Evolutionary conservation across 1,139 yeast species (phyloP).

Genomic region (Kodamaea ohmeri): DNA sequence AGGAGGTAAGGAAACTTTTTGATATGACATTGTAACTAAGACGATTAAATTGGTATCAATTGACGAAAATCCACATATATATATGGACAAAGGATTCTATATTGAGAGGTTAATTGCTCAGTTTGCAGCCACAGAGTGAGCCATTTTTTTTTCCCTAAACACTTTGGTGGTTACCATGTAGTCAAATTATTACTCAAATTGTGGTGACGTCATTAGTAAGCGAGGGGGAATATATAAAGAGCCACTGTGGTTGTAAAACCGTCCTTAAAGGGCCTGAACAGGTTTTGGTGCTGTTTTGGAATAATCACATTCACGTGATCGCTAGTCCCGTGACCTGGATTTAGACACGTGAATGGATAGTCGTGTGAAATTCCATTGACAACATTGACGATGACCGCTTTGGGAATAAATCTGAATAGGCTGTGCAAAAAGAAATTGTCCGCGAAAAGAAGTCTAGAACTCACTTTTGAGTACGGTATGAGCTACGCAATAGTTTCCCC

Average conservation of each 20-base stretch:
- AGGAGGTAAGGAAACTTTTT: constrained; percentile 30
- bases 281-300: too few relatives aligned
- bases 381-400: not conserved
- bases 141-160: not conserved
- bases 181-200: too few relatives aligned
- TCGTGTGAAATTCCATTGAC: not conserved
- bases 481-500: not conserved
- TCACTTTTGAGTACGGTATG: too few relatives aligned
- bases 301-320: too few relatives aligned
- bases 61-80: too few relatives aligned
- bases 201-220: not conserved
- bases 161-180: not conserved
- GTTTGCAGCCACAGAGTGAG: constrained; percentile 2
- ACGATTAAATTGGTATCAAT: too few relatives aligned
- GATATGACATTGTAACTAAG: constrained; percentile 12
- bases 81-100: too few relatives aligned
- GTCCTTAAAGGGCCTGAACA: too few relatives aligned
- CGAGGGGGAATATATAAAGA: not conserved
- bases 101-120: not conserved
- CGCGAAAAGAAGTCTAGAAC: not conserved
- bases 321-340: not conserved
- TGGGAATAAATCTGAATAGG: not conserved
- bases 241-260: not conserved
- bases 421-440: not conserved
- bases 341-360: not conserved